Evolutionary conservation across 495 filamentous ascomycete species (phyloP).

Genomic region (Entonaema liquescens): DNA sequence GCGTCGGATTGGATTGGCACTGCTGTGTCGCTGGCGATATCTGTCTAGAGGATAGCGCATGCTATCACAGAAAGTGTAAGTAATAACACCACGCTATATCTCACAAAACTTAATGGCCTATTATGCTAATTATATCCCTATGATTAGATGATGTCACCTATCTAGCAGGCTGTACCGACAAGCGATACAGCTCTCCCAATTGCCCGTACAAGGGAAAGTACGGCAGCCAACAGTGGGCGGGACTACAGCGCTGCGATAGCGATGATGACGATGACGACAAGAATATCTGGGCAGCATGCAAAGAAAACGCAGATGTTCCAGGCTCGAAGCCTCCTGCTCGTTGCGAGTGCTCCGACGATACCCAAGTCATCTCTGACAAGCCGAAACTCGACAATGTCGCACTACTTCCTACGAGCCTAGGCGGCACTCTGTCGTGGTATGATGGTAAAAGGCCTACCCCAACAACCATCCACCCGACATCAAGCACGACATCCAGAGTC

Average conservation of each 20-base stretch:
- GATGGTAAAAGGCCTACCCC: conserved; percentile 14
- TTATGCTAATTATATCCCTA: not conserved
- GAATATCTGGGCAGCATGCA: conserved; percentile 33
- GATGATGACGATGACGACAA: conserved; percentile 27
- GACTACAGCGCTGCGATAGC: conserved; percentile 41
- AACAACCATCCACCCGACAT: not conserved
- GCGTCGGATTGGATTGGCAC: conserved; percentile 35
- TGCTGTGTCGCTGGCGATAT: conserved; percentile 43
- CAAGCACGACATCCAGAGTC: conserved; percentile 3
- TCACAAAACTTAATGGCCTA: not conserved
- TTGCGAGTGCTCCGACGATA: conserved; percentile 38
- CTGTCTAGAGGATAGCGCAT: conserved; percentile 33
- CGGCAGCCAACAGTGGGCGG: conserved; percentile 41
- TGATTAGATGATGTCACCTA: conserved; percentile 39
- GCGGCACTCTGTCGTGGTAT: conserved; percentile 46
- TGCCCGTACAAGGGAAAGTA: conserved; percentile 42
- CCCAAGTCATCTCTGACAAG: conserved; percentile 36
- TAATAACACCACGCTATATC: not conserved
- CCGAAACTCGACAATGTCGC: conserved; percentile 36
- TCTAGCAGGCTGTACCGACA: conserved; percentile 46
- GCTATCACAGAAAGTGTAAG: conserved; percentile 33
- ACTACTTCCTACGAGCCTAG: conserved; percentile 32
- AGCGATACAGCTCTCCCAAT: conserved; percentile 21
- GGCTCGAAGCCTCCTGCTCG: conserved; percentile 22
- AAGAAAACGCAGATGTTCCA: conserved; percentile 21